Evolutionary conservation across 2,329 filamentous ascomycete genomes (phyloP).

Genomic region (Sclerotinia glacialis): DNA sequence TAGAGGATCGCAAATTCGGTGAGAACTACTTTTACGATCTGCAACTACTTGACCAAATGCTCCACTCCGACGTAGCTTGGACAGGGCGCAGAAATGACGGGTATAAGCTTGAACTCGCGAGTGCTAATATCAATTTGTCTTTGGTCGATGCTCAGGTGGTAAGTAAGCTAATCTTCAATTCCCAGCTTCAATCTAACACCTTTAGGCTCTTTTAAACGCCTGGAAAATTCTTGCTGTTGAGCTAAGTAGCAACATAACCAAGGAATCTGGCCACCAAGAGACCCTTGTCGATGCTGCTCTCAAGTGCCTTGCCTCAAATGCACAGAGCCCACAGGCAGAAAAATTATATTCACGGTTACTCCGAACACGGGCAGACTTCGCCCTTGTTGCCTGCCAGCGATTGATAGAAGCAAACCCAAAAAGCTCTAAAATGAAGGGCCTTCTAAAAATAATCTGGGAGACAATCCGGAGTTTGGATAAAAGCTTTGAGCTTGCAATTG

Average conservation of each 20-base stretch:
- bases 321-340: constrained; percentile 67
- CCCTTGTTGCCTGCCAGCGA: constrained; percentile 77
- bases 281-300: constrained; percentile 62
- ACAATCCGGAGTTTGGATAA: constrained; percentile 52
- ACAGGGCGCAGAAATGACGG: constrained; percentile 64
- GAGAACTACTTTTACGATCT: constrained; percentile 81
- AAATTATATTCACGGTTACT: constrained; percentile 78
- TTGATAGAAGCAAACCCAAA: constrained; percentile 59
- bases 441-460: constrained; percentile 60
- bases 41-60: constrained; percentile 68
- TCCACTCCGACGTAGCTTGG: constrained; percentile 79
- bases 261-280: constrained; percentile 32
- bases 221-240: constrained; percentile 89
- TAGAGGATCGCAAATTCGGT: constrained; percentile 66
- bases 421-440: constrained; percentile 49
- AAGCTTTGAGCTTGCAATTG: constrained; percentile 59
- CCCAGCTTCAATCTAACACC: constrained; percentile 33
- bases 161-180: constrained; percentile 41
- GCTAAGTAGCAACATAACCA: constrained; percentile 57
- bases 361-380: constrained; percentile 73
- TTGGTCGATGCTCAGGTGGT: constrained; percentile 89
- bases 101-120: constrained; percentile 77
- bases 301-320: constrained; percentile 77
- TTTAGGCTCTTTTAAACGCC: constrained; percentile 73
- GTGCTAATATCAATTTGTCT: constrained; percentile 86